Evolutionary conservation across 495 filamentous ascomycete species (phyloP).

Genomic region (Peziza echinospora): DNA sequence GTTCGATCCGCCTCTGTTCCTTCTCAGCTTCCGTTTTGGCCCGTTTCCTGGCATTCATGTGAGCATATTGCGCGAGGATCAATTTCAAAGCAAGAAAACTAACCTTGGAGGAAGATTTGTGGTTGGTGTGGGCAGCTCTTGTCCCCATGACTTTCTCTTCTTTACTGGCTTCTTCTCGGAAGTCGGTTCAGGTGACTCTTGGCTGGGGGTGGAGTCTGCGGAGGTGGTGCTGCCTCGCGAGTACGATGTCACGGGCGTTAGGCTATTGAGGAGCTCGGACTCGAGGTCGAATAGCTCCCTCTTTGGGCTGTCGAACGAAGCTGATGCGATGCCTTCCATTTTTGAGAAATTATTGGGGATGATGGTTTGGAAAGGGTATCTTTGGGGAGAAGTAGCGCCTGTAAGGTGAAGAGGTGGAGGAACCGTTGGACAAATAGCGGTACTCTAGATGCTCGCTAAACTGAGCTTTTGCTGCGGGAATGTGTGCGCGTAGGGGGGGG

Average conservation of each 20-base stretch:
- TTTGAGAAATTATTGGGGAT: too few relatives aligned
- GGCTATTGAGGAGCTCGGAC: neutral
- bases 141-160: slow-evolving; percentile 98
- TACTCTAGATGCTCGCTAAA: too few relatives aligned
- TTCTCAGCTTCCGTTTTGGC: slow-evolving; percentile 98
- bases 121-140: slow-evolving; percentile 88
- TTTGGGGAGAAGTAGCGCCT: too few relatives aligned
- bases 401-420: too few relatives aligned
- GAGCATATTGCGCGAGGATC: slow-evolving; percentile 6
- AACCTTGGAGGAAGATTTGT: slow-evolving; percentile 91
- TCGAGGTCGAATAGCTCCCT: neutral
- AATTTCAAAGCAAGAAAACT: slow-evolving; percentile 14
- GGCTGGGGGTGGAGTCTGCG: neutral
- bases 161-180: slow-evolving; percentile 59
- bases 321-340: too few relatives aligned
- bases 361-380: too few relatives aligned
- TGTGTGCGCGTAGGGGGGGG: too few relatives aligned
- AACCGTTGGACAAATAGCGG: too few relatives aligned
- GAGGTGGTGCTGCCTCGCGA: neutral
- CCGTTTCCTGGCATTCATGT: slow-evolving; percentile 44
- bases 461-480: too few relatives aligned
- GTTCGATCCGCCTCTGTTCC: slow-evolving; percentile 91
- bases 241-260: neutral
- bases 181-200: neutral
- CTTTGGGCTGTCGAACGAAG: neutral